Conservation (phyloP, 2,329 filamentous ascomycete species). For the Davidsoniella neocaledoniae region DNA sequence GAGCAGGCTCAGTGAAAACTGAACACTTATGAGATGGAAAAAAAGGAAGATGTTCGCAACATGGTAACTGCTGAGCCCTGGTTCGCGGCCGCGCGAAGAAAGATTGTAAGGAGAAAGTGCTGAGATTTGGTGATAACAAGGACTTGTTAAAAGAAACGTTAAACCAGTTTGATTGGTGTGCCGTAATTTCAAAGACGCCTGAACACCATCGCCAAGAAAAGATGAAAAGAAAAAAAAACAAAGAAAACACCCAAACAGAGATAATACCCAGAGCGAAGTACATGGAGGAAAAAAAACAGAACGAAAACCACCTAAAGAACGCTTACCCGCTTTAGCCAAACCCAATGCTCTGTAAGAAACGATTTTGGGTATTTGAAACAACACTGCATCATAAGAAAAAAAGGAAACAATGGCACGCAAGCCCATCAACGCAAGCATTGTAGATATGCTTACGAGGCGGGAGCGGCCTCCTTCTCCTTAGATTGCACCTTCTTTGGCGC, state of each 20-base stretch:
- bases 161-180: too few species aligned
- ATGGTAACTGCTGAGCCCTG: too few species aligned
- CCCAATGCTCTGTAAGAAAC: too few species aligned
- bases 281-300: not conserved
- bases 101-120: too few species aligned
- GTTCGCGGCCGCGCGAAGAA: too few species aligned
- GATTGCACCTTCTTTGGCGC: conserved; percentile 26
- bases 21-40: too few species aligned
- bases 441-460: conserved; percentile 1
- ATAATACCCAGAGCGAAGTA: not conserved
- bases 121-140: too few species aligned
- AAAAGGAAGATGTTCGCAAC: too few species aligned
- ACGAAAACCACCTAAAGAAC: not conserved
- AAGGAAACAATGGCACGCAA: not conserved
- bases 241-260: not conserved
- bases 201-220: not conserved
- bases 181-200: not conserved
- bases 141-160: too few species aligned
- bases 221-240: not conserved
- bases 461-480: conserved; percentile 6
- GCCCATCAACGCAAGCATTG: not conserved
- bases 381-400: not conserved
- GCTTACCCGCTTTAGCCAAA: not conserved
- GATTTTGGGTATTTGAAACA: too few species aligned
- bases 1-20: too few species aligned